Percentiles rank a stretch among this genome's conserved stretches.
Evolutionary conservation across 495 filamentous ascomycete species (phyloP).

Genomic region (Chaetomidium leptoderma): DNA sequence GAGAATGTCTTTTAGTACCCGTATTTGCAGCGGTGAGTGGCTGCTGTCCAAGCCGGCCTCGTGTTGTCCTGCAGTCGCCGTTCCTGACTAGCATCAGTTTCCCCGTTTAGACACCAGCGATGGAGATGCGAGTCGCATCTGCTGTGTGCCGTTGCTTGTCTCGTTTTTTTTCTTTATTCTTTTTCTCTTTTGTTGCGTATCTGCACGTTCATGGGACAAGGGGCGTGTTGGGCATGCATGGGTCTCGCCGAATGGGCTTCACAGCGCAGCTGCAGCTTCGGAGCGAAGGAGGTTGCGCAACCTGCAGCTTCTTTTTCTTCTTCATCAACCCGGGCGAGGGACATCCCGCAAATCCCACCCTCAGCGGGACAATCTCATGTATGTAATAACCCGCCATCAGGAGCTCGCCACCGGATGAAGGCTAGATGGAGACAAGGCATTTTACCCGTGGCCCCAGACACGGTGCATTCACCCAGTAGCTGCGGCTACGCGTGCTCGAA

Average conservation of each 20-base stretch:
- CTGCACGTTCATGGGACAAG: neutral
- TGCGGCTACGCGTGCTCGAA: conserved; percentile 36
- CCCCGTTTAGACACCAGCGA: neutral
- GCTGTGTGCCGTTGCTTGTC: conserved; percentile 1
- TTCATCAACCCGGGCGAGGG: conserved; percentile 1
- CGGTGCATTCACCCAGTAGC: conserved; percentile 35
- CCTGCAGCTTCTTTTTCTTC: neutral
- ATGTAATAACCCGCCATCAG: conserved; percentile 14
- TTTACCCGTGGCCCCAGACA: conserved; percentile 36
- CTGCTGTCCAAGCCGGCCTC: conserved; percentile 5
- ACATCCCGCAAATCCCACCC: conserved; percentile 13
- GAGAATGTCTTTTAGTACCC: conserved; percentile 12
- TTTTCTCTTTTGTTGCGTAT: neutral
- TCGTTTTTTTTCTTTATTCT: conserved; percentile 4
- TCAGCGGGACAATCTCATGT: conserved; percentile 6
- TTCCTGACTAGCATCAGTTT: conserved; percentile 19
- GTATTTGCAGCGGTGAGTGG: conserved; percentile 14
- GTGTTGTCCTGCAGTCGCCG: conserved; percentile 21
- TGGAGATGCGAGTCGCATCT: neutral
- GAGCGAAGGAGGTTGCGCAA: neutral
- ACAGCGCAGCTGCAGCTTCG: neutral
- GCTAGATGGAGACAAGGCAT: conserved; percentile 25
- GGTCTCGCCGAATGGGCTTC: conserved; percentile 2
- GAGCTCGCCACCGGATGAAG: conserved; percentile 32
- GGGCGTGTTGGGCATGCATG: neutral